A percentile compares a stretch with the other conserved stretches of the same genome.
Conservation (phyloP, 768 basidiomycete species). For the Phylloporus arenicola region DNA sequence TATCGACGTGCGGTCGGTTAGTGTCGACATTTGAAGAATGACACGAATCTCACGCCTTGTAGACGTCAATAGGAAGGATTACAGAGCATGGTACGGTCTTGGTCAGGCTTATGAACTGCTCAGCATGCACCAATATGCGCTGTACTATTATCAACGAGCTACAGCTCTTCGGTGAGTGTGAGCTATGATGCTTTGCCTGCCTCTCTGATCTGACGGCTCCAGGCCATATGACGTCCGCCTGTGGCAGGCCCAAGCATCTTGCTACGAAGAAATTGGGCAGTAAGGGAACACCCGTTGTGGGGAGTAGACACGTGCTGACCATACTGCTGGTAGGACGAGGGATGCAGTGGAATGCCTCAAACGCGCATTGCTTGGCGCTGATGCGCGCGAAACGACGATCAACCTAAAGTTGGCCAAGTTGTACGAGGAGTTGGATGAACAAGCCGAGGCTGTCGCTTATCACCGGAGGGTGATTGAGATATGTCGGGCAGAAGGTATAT, state of each 20-base stretch:
- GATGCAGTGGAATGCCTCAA: conserved; percentile 92
- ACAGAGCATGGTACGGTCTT: conserved; percentile 96
- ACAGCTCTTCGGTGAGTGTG: conserved; percentile 73
- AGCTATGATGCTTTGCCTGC: background rate
- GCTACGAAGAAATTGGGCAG: conserved; percentile 90
- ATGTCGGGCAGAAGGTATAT: conserved; percentile 43
- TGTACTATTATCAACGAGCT: conserved; percentile 95
- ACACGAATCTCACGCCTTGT: background rate
- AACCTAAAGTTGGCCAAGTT: conserved; percentile 71
- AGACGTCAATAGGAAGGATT: conserved; percentile 97
- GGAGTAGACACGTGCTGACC: conserved; percentile 2
- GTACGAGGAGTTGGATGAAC: conserved; percentile 61
- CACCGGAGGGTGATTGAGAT: conserved; percentile 78
- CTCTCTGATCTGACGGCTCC: conserved; percentile 1
- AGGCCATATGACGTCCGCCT: conserved; percentile 95
- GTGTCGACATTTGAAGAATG: conserved; percentile 22
- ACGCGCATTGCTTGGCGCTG: conserved; percentile 79
- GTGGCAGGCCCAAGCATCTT: conserved; percentile 92
- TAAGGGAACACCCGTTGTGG: conserved; percentile 28
- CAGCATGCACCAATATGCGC: conserved; percentile 94
- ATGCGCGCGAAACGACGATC: conserved; percentile 69
- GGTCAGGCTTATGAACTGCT: conserved; percentile 97
- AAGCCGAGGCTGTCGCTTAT: conserved; percentile 65
- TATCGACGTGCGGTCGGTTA: conserved; percentile 92
- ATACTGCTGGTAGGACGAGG: conserved; percentile 47